Base-by-base conservation (phyloP, 805 yeast species). In the Blastobotrys americana region DNA sequence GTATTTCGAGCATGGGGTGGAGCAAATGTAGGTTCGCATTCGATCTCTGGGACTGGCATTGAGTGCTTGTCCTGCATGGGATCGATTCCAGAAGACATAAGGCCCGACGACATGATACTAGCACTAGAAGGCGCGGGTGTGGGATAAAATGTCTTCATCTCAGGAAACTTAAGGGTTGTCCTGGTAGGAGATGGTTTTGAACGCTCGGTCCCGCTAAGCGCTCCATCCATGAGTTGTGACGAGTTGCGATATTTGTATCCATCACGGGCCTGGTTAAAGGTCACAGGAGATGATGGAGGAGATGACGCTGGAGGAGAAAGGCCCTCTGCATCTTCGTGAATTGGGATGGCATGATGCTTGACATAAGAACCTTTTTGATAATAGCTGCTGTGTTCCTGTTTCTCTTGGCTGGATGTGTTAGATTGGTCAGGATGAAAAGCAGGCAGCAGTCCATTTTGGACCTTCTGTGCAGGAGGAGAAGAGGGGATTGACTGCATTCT, bases 61-160 rank as follows among this genome's bases (percentile, higher is more conserved):
- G 17, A 9, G 18, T 22, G 19, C 8, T 40, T 15, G 16, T 35
- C 31, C 22, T 16, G 38, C 18, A 5, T 23, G 31, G 22, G 28
- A 9, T 9, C 41, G 49, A 8, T 42, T 39, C 31, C 31, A 17
- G 54, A 52, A 8, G 55, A 51, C 31, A 25, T 25, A 5, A 27
- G 28, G 4, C 17, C 19, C 17, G 50, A 49, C 10, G 47, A 34
- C 46, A 50, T 31, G 40, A 43, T 28, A 17, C 44, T 47, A 17
- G 41, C 16, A 3, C 47, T 22, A 5, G 61, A 53, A 2, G 59
- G 62, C 16, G 47, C 49, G 1, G 63, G 61, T 3, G 61, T 59
- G n/a, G 63, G 63, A 42, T 55, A 55, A 41, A 46, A 54, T 21
- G 47, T 43, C 36, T 39, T 37, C 61, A 37, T 53, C 59, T 37